Evolutionary conservation across 1,139 yeast genomes (phyloP), one percentile per base, ranked within the genome.

Genomic region (Hansenula sp.): DNA sequence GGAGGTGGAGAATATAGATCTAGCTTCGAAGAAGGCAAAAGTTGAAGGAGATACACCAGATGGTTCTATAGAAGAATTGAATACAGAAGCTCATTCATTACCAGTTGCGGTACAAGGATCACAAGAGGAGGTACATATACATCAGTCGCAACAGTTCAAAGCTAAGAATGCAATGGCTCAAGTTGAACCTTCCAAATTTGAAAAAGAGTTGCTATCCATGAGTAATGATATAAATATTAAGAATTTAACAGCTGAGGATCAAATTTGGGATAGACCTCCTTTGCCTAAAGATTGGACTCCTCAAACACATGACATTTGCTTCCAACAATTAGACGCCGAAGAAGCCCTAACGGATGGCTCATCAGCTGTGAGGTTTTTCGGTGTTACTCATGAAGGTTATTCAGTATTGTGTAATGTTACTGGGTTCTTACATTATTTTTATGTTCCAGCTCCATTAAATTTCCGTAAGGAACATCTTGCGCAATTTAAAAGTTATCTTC

Each of bases 271-370:
- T 8, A 56, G 75, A 16, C 73, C 92, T 34, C 87, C 79, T 0
- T 57, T 76, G 16, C 71, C 86, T 3, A 49, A 53, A 0, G 68
- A 66, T 28, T 78, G 80, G 49, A 67, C 75, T 45, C 72, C 83
- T 0, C 47, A 56, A 0, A 58, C 62, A 1, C 55, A 62, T 20
- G 88, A 84, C 50, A 71, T 89, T 17, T 68, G 74, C 1, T 92
- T 94, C 60, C 98, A 92, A 61, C 98, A 92, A 57, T 70, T 94
- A 52, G 98, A 94, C 62, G 96, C 95, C 1, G 98, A 92, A 57
- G 98, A 92, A 55, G 76, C 84, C 7, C 59, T 62, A 22, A 64
- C 75, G 12, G 73, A 77, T 12, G 80, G 82, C 8, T 72, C 77
- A 21, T 73, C 82, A 0, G 70, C 75, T 6, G 87, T 92, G 2